Evolutionary conservation across 768 basidiomycete species (phyloP).

Genomic region (Crassisporium funariophilum): DNA sequence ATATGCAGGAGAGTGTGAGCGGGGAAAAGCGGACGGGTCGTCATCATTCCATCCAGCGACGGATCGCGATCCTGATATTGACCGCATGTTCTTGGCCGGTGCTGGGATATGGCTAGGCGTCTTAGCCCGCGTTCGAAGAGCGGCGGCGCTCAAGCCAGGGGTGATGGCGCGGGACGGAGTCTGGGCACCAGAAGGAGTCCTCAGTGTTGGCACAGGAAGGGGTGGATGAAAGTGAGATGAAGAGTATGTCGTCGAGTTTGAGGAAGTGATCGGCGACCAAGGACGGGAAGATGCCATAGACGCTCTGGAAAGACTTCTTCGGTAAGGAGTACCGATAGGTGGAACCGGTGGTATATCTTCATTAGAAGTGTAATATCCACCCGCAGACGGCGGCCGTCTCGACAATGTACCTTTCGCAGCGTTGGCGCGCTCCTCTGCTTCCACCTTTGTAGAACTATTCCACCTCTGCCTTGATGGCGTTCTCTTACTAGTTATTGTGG

Average conservation of each 20-base stretch:
- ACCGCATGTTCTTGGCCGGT: constrained; percentile 53
- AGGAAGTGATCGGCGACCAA: constrained; percentile 77
- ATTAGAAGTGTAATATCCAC: constrained; percentile 39
- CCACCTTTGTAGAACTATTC: constrained; percentile 84
- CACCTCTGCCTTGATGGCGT: constrained; percentile 53
- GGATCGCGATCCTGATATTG: constrained; percentile 49
- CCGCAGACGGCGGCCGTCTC: constrained; percentile 49
- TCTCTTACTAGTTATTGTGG: constrained; percentile 43
- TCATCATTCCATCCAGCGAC: constrained; percentile 51
- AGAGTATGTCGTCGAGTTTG: constrained; percentile 69
- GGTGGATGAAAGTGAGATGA: constrained; percentile 36
- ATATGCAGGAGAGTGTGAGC: constrained; percentile 66
- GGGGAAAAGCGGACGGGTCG: constrained; percentile 49
- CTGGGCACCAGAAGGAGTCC: constrained; percentile 60
- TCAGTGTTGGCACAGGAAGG: constrained; percentile 39
- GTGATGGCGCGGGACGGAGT: constrained; percentile 51
- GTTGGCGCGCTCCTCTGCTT: constrained; percentile 47
- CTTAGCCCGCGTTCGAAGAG: constrained; percentile 71
- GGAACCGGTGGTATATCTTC: constrained; percentile 49
- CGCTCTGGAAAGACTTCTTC: constrained; percentile 69
- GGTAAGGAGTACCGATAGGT: constrained; percentile 48
- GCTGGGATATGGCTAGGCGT: constrained; percentile 81
- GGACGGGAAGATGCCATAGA: constrained; percentile 80
- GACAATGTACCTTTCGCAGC: constrained; percentile 53
- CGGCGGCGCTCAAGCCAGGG: constrained; percentile 35